Evolutionary conservation across 1,139 yeast species (phyloP).

Genomic region (Taphrina sp.): DNA sequence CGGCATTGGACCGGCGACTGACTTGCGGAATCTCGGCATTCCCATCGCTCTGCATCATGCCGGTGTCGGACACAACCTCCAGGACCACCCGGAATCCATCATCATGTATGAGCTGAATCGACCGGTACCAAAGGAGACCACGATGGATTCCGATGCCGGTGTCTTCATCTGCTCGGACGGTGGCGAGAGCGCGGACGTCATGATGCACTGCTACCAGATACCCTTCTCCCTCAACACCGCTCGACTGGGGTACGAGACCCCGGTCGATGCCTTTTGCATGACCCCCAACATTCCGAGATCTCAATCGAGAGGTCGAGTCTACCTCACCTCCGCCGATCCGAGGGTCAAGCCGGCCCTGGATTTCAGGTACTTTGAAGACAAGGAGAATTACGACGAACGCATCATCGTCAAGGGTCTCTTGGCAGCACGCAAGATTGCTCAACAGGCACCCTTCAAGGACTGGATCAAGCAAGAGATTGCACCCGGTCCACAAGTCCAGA

Average conservation of each 20-base stretch:
- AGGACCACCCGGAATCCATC: constrained; percentile 41
- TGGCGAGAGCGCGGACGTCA: constrained; percentile 22
- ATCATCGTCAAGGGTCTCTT: constrained; percentile 16
- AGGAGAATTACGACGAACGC: constrained; percentile 10
- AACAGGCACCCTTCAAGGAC: constrained; percentile 13
- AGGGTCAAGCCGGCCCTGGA: constrained; percentile 23
- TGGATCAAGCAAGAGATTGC: constrained; percentile 29
- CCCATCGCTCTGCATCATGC: constrained; percentile 40
- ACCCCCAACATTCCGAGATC: constrained; percentile 23
- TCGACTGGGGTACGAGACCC: constrained; percentile 22
- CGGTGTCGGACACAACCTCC: constrained; percentile 42
- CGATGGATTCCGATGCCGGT: constrained; percentile 28
- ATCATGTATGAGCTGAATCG: constrained; percentile 27
- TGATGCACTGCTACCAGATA: constrained; percentile 31
- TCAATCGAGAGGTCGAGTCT: constrained; percentile 11
- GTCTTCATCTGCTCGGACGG: constrained; percentile 22
- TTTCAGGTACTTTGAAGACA: constrained; percentile 21
- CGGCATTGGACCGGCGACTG: constrained; percentile 41
- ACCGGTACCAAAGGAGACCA: constrained; percentile 21
- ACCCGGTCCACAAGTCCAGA: constrained; percentile 25
- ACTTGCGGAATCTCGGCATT: constrained; percentile 39
- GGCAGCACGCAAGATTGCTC: constrained; percentile 21
- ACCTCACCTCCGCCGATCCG: constrained; percentile 20
- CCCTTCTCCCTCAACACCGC: constrained; percentile 23
- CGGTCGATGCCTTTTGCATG: constrained; percentile 22